These are phyloP conservation scores for Zymoseptoria tritici DNA, from an alignment of 2,329 filamentous ascomycete species.

Conservation along the genomic window DNA sequence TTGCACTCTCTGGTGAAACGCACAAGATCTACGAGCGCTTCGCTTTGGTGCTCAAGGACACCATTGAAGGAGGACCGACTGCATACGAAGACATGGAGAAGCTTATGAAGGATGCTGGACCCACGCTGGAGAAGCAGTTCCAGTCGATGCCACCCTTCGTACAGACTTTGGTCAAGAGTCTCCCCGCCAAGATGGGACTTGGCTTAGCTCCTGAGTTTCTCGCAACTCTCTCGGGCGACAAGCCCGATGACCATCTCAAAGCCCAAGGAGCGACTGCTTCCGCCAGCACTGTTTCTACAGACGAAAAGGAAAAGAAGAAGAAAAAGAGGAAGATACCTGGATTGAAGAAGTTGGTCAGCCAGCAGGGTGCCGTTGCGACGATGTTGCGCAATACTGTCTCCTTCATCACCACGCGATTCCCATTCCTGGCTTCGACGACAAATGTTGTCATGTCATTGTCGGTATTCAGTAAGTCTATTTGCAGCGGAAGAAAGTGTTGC, in stretches of 20 bases:
- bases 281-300: constrained; percentile 14
- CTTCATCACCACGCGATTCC: constrained; percentile 79
- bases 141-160: constrained; percentile 66
- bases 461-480: constrained; percentile 62
- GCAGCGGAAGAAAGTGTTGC: neutral
- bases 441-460: constrained; percentile 88
- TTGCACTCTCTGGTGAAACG: constrained; percentile 77
- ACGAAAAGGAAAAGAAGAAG: constrained; percentile 35
- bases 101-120: constrained; percentile 55
- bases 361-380: constrained; percentile 75
- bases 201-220: constrained; percentile 73
- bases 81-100: constrained; percentile 83
- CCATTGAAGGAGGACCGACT: constrained; percentile 85
- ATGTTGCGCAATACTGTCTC: constrained; percentile 88
- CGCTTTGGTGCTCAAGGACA: constrained; percentile 83
- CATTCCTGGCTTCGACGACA: constrained; percentile 74
- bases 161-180: constrained; percentile 75
- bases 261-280: constrained; percentile 28
- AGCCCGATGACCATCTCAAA: constrained; percentile 43
- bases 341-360: constrained; percentile 71
- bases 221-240: constrained; percentile 71
- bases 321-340: constrained; percentile 62
- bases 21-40: constrained; percentile 76
- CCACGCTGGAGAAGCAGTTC: constrained; percentile 57
- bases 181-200: constrained; percentile 70